Percentiles rank a stretch among this genome's conserved stretches.
Evolutionary conservation across 2,329 filamentous ascomycete species (phyloP).

Genomic region (Xylaria sp.): DNA sequence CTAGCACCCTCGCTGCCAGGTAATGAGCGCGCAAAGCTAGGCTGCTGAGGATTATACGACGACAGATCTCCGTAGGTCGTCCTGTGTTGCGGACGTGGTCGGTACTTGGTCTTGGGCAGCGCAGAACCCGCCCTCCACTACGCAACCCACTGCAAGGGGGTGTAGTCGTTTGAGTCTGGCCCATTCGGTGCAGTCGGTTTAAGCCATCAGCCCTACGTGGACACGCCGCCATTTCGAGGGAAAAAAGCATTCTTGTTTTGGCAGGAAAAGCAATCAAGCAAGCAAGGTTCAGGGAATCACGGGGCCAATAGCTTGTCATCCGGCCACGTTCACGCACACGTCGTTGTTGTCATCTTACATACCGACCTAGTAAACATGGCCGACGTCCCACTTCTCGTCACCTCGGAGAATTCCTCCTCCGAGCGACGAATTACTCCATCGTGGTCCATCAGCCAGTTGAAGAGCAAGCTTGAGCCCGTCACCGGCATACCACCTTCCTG

Average conservation of each 20-base stretch:
- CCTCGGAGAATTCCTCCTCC: constrained; percentile 79
- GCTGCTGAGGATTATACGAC: constrained; percentile 1
- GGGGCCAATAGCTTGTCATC: constrained; percentile 9
- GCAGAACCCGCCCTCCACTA: constrained; percentile 4
- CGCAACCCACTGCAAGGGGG: constrained; percentile 12
- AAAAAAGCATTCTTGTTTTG: constrained; percentile 23
- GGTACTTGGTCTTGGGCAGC: constrained; percentile 9
- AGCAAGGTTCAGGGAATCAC: constrained; percentile 15
- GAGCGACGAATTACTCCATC: constrained; percentile 92
- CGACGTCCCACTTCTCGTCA: constrained; percentile 79
- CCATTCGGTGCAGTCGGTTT: constrained; percentile 16
- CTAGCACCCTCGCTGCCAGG: constrained; percentile 9
- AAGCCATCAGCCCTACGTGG: constrained; percentile 37
- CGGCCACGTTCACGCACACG: constrained; percentile 31
- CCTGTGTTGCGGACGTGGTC: constrained; percentile 27
- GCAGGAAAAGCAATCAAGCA: constrained; percentile 21
- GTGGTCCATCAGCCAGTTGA: constrained; percentile 88
- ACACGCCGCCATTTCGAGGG: constrained; percentile 24
- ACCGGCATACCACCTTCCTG: constrained; percentile 87
- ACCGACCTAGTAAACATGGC: constrained; percentile 59
- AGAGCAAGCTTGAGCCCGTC: constrained; percentile 88
- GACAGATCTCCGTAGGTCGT: background rate
- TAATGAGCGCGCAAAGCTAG: constrained; percentile 6
- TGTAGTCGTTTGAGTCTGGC: constrained; percentile 10
- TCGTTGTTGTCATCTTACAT: constrained; percentile 30